These are phyloP conservation scores for Wickerhamiella kazuoi DNA, from an alignment of 805 yeast species.

Conservation along the genomic window DNA sequence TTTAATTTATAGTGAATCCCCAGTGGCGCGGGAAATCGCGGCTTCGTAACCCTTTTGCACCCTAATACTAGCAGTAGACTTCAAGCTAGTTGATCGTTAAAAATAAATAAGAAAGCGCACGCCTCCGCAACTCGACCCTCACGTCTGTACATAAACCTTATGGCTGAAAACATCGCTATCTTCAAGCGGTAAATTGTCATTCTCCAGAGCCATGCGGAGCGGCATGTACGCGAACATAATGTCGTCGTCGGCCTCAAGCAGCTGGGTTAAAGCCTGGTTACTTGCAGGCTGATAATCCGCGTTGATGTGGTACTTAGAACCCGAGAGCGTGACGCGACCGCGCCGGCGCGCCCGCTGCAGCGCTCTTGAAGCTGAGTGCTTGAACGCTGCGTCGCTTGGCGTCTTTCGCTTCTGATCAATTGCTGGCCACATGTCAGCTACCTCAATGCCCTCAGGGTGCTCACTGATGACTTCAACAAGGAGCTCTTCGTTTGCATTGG, in stretches of 20 bases:
- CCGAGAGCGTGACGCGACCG: constrained; percentile 19
- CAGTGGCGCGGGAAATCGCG: too few species aligned
- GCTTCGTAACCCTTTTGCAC: too few species aligned
- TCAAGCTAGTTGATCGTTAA: too few species aligned
- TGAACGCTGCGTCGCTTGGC: constrained; percentile 19
- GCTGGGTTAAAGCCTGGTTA: constrained; percentile 19
- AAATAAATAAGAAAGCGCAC: background rate
- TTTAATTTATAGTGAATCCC: background rate
- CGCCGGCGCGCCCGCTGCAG: constrained; percentile 22
- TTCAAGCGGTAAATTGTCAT: constrained; percentile 19
- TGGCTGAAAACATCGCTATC: constrained; percentile 24
- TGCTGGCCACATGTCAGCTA: constrained; percentile 11
- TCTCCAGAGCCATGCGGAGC: constrained; percentile 20
- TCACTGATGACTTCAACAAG: constrained; percentile 19
- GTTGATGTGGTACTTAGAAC: constrained; percentile 18
- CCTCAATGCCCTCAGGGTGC: constrained; percentile 14
- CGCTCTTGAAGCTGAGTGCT: constrained; percentile 23
- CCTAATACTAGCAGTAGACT: too few species aligned
- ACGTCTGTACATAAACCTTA: constrained; percentile 11
- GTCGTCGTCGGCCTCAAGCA: constrained; percentile 21
- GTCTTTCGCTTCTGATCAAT: constrained; percentile 14
- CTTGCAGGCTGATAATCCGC: constrained; percentile 19
- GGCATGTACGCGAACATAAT: constrained; percentile 22
- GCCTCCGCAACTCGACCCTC: too few species aligned
- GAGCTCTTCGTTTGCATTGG: constrained; percentile 17